Percentiles rank a stretch among this genome's conserved stretches.
Evolutionary conservation across 2,329 filamentous ascomycete species (phyloP).

Genomic region (Parascedosporium putredinis): DNA sequence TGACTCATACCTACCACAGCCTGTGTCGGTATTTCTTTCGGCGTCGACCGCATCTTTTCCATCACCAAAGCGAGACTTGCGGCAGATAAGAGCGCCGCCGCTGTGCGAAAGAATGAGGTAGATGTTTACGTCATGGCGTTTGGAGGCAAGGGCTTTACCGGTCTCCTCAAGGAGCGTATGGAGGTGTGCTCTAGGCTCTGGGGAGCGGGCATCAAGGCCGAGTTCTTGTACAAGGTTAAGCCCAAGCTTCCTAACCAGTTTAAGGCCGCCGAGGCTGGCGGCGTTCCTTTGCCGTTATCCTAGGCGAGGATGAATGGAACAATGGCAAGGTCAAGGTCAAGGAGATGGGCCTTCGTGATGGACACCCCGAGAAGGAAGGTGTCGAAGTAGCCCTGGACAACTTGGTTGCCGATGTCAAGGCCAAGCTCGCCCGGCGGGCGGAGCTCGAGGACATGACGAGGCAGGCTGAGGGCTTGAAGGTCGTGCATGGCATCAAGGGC

Average conservation of each 20-base stretch:
- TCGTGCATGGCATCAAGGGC: constrained; percentile 35
- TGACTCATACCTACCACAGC: constrained; percentile 24
- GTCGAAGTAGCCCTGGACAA: constrained; percentile 57
- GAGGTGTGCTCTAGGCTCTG: constrained; percentile 65
- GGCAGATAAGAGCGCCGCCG: constrained; percentile 40
- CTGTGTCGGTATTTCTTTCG: constrained; percentile 63
- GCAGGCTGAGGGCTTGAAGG: constrained; percentile 33
- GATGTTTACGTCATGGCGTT: constrained; percentile 96
- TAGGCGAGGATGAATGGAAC: constrained; percentile 83
- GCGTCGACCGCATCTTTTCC: constrained; percentile 89
- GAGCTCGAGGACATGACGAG: constrained; percentile 31
- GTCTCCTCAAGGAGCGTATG: constrained; percentile 76
- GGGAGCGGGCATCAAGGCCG: constrained; percentile 83
- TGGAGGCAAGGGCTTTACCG: constrained; percentile 74
- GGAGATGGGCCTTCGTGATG: constrained; percentile 61
- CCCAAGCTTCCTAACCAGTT: constrained; percentile 84
- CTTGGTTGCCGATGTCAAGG: constrained; percentile 53
- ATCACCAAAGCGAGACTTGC: constrained; percentile 73
- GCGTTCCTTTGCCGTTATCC: constrained; percentile 74
- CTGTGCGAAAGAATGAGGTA: constrained; percentile 58
- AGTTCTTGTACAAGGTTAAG: constrained; percentile 84
- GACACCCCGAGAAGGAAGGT: constrained; percentile 84
- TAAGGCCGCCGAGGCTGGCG: constrained; percentile 72
- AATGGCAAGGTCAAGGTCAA: constrained; percentile 82
- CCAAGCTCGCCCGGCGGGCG: constrained; percentile 29